Evolutionary conservation across 2,329 filamentous ascomycete genomes (phyloP), one percentile per base, ranked within the genome.

Genomic region (Phialophora chinensis): DNA sequence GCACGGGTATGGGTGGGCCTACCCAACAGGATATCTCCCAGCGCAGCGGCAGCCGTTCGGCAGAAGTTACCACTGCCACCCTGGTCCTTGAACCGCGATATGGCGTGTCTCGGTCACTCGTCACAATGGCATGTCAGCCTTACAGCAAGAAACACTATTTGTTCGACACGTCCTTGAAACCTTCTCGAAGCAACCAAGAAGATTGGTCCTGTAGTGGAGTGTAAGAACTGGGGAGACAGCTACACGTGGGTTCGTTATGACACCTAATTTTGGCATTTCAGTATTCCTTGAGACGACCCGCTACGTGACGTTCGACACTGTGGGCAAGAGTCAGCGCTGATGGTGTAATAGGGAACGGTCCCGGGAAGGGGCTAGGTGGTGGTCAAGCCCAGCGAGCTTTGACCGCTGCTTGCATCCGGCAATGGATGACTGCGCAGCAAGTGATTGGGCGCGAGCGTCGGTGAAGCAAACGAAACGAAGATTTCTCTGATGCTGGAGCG

Each of bases 1-100:
- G 63, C n/a, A 47, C 57, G 57, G 63, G 55, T 55, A 56, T 17
- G 35, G 54, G 65, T 66, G 65, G 65, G 65, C 54, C 65, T 52
- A 33, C 27, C 57, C 47, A 65, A 47, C 42, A 33, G 38, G 35
- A 65, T 58, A 62, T 65, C 52, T 62, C 17, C 60, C 63, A 59
- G 44, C 23, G 38, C 59, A 59, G 55, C 49, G 49, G 55, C 53
- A 66, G 47, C 54, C 52, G 60, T 62, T 54, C 35, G 63, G 29
- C 35, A 47, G 42, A 53, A 59, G 42, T 53, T 27, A 29, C 25
- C 42, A 25, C 31, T 33, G 20, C 44, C 38, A 62, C 38, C 63
- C 63, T 61, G 59, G 35, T 63, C 62, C 62, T 59, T 58, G 63
- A 54, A 38, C 17, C 47, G 57, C 59, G 52, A 66, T 62, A 53